Conservation (phyloP, 345 rosid species). For the Arabidopsis suecica region DNA sequence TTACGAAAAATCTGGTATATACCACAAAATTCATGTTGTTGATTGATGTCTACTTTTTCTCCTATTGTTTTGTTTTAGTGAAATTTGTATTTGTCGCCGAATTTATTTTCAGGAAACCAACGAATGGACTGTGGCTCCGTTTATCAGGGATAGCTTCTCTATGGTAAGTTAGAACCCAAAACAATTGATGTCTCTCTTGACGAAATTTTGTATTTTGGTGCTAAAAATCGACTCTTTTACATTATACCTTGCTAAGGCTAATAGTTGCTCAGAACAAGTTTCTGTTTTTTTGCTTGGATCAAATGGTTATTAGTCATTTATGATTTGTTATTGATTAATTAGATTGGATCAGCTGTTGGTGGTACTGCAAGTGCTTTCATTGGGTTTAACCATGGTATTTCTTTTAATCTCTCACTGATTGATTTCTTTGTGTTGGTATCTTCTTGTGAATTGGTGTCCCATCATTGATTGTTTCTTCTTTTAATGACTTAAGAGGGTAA, state of each 20-base stretch:
- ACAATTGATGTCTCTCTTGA: background rate
- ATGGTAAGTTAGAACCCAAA: conserved; percentile 55
- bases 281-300: background rate
- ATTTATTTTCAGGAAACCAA: conserved; percentile 69
- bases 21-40: background rate
- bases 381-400: conserved; percentile 46
- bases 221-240: conserved; percentile 7
- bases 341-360: conserved; percentile 96
- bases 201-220: background rate
- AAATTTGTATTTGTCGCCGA: background rate
- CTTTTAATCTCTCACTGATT: background rate
- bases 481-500: background rate
- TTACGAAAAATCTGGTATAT: conserved; percentile 69
- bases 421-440: conserved; percentile 8
- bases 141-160: conserved; percentile 90
- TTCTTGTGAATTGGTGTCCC: background rate
- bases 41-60: background rate
- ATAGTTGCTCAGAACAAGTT: background rate
- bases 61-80: background rate
- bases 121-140: conserved; percentile 77
- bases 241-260: background rate
- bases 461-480: conserved; percentile 5
- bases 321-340: conserved; percentile 26
- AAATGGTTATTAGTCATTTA: background rate
- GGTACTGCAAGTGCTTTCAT: conserved; percentile 55